Percentiles rank a stretch among this genome's conserved stretches.
These are phyloP conservation scores for Peronospora tabacina DNA, from an alignment of 352 stramenopile genomes.

Conservation along the genomic window DNA sequence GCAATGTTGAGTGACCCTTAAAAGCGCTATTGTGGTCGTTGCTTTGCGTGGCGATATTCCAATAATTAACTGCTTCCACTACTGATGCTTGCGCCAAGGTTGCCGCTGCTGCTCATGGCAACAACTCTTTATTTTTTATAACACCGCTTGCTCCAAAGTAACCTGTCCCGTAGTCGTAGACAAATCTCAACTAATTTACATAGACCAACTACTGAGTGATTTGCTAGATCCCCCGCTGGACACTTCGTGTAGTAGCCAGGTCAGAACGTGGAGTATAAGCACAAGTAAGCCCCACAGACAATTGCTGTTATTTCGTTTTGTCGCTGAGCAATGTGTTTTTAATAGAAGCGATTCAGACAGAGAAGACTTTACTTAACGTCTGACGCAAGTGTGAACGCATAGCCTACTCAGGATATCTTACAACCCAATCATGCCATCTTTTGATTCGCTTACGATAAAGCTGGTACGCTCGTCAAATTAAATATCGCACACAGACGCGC, in stretches of 20 bases:
- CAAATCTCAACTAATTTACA: conserved; percentile 8
- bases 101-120: conserved; percentile 24
- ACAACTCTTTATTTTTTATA: conserved; percentile 10
- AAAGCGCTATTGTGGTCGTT: conserved; percentile 78
- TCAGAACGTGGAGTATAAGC: conserved; percentile 62
- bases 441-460: conserved; percentile 79
- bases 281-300: conserved; percentile 85
- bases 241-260: conserved; percentile 31
- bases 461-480: conserved; percentile 85
- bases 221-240: conserved; percentile 21
- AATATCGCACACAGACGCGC: conserved; percentile 78
- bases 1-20: conserved; percentile 85
- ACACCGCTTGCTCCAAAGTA: conserved; percentile 18
- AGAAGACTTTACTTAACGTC: conserved; percentile 82
- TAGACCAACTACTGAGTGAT: conserved; percentile 13
- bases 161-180: conserved; percentile 18
- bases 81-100: conserved; percentile 20
- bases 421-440: conserved; percentile 79
- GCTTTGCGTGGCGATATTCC: conserved; percentile 34
- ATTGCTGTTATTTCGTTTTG: conserved; percentile 85
- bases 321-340: conserved; percentile 73
- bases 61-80: conserved; percentile 22
- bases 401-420: conserved; percentile 86
- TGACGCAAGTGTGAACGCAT: conserved; percentile 82
- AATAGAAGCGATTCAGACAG: conserved; percentile 75